Evolutionary conservation across 805 yeast species (phyloP).

Genomic region (Candida incommunis): DNA sequence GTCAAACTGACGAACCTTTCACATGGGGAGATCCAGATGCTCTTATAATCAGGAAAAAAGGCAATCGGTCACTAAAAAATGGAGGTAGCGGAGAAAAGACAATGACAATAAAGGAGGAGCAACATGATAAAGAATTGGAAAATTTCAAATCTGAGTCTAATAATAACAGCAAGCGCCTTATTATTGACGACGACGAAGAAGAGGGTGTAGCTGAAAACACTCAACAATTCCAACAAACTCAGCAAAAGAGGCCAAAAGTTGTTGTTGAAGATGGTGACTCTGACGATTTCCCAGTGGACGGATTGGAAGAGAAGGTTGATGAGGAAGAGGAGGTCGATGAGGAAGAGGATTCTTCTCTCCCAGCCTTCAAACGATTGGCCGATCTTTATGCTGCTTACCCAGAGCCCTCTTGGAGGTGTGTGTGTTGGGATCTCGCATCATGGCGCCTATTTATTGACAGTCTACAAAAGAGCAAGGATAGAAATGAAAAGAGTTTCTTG

Average conservation of each 20-base stretch:
- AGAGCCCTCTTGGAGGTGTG: background rate
- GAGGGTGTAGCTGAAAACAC: background rate
- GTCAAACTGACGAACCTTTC: background rate
- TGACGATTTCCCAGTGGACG: background rate
- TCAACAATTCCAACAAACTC: background rate
- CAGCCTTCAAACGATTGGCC: background rate
- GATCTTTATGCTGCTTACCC: background rate
- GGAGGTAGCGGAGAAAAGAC: background rate
- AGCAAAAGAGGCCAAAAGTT: background rate
- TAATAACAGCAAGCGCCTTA: background rate
- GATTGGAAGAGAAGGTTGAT: background rate
- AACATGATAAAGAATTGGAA: background rate
- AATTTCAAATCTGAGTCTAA: background rate
- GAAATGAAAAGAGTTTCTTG: background rate
- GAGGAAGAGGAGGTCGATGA: background rate
- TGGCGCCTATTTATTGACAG: background rate
- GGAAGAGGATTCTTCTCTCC: background rate
- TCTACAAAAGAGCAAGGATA: background rate
- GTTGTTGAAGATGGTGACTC: background rate
- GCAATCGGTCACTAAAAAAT: background rate
- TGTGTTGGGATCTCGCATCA: background rate
- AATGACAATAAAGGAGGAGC: background rate
- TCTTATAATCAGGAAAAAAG: background rate
- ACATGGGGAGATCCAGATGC: constrained; percentile 1
- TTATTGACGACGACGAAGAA: background rate